Evolutionary conservation across 1,284 basidiomycete species (phyloP), one percentile per base, ranked within the genome.

Genomic region (Sphagnurus paluster): DNA sequence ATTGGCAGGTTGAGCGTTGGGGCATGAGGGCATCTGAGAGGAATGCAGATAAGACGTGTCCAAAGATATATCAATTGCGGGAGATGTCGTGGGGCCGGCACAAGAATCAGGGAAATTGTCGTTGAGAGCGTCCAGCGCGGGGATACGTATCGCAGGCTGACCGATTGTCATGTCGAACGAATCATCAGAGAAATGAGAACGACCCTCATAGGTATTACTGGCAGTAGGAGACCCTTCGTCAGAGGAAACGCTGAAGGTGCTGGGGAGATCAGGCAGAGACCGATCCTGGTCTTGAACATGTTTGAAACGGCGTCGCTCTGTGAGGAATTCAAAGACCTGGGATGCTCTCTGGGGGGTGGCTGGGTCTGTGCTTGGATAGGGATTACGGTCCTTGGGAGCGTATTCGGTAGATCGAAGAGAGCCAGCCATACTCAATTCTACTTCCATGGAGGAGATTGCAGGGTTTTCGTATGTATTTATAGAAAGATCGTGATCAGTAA

Each of bases 361-460:
- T 5, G 76, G 69, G 42, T 70, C 63, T 23, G 58, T 52, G 39
- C 52, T 55, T 34, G 48, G 54, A 50, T 71, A 69, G 25, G 67
- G 66, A 33, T 50, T 57, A 44, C 44, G 29, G 44, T 55, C 40
- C 52, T 63, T 48, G 39, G 52, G 25, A 43, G 40, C 33, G 30
- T 57, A 11, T 36, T 55, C 54, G 50, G 46, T 43, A 42, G 65
- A 52, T 25, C 61, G 58, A 39, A 68, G 61, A 6, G 64, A 64
- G 34, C 54, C 55, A 23, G 45, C 37, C 19, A 68, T 62, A 58
- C 84, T 87, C 39, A 80, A 66, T 60, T 88, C 84, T 3, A 88
- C 87, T 49, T 84, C 80, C 67, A 87, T 74, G 0, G 87, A 89
- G 3, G 82, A 84, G 42, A 86, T 79, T 17, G 74, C 75, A 3